Conservation (phyloP, 257 asterid genomes). For the Rhazya stricta region DNA sequence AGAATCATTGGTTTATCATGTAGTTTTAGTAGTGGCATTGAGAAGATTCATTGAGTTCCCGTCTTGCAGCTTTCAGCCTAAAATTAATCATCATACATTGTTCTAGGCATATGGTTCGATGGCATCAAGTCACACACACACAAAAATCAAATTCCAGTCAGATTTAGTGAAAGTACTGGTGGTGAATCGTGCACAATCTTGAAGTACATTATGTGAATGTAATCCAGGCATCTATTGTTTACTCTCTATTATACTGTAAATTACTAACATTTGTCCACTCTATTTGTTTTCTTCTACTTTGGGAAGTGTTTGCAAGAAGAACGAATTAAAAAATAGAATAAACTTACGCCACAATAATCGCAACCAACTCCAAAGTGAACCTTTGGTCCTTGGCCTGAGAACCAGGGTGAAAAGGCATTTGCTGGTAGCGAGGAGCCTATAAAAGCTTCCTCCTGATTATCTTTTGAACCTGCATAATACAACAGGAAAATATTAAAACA, state of each 20-base stretch:
- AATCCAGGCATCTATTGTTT: neutral
- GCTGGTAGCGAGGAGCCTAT: neutral
- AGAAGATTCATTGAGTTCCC: no score
- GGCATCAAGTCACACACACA: neutral
- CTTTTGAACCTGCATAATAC: neutral
- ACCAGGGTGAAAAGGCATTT: constrained; percentile 12
- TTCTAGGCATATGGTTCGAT: no score
- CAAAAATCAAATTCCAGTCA: neutral
- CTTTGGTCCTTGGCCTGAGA: constrained; percentile 24
- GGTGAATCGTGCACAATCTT: neutral
- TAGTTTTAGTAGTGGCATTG: neutral
- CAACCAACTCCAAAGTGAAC: constrained; percentile 56
- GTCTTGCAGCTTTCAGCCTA: neutral
- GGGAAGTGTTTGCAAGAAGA: neutral
- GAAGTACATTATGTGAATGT: neutral
- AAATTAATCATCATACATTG: neutral
- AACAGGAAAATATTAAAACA: neutral
- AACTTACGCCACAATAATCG: constrained; percentile 75
- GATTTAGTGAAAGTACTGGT: neutral
- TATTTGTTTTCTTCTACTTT: neutral
- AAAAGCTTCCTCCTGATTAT: neutral
- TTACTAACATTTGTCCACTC: neutral
- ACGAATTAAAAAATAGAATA: neutral
- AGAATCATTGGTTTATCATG: neutral
- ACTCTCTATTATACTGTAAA: neutral